Evolutionary conservation across 2,329 filamentous ascomycete species (phyloP).

Genomic region (Paecilomyces fulvus): DNA sequence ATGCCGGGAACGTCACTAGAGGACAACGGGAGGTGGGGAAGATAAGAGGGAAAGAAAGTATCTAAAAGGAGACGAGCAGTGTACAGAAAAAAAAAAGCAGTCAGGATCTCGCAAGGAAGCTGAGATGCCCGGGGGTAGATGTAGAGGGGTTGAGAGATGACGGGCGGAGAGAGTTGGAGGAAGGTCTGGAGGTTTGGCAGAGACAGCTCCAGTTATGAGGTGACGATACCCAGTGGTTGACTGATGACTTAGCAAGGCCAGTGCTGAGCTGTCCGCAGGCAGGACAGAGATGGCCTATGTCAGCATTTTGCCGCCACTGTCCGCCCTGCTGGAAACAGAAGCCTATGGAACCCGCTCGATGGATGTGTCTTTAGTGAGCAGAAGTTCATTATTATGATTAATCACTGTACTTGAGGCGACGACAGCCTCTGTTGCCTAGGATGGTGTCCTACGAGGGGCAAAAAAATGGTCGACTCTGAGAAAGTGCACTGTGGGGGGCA

Average conservation of each 20-base stretch:
- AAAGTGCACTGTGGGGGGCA: neutral
- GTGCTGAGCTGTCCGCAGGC: slow-evolving; percentile 2
- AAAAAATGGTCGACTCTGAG: neutral
- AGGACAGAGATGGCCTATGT: neutral
- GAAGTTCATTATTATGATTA: neutral
- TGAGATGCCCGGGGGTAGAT: slow-evolving; percentile 8
- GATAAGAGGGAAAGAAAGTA: slow-evolving; percentile 5
- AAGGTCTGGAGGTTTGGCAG: slow-evolving; percentile 19
- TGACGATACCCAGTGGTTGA: slow-evolving; percentile 25
- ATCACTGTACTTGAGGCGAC: slow-evolving; percentile 1
- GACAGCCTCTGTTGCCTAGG: slow-evolving; percentile 5
- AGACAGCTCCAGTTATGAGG: slow-evolving; percentile 26
- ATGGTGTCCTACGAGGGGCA: too few species aligned
- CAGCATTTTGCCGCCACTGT: slow-evolving; percentile 12
- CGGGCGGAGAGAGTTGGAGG: slow-evolving; percentile 9
- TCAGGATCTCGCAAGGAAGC: slow-evolving; percentile 8
- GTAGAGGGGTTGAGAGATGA: slow-evolving; percentile 3
- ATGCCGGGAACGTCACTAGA: slow-evolving; percentile 11
- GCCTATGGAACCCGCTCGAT: slow-evolving; percentile 30
- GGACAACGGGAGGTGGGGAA: slow-evolving; percentile 6
- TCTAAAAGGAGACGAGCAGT: slow-evolving; percentile 2
- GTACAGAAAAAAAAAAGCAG: slow-evolving; percentile 3
- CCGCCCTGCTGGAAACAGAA: slow-evolving; percentile 22
- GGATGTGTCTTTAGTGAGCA: neutral
- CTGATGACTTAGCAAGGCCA: slow-evolving; percentile 23